Base-by-base conservation (phyloP, 495 filamentous ascomycete species). In the Filosporella fistucella region DNA sequence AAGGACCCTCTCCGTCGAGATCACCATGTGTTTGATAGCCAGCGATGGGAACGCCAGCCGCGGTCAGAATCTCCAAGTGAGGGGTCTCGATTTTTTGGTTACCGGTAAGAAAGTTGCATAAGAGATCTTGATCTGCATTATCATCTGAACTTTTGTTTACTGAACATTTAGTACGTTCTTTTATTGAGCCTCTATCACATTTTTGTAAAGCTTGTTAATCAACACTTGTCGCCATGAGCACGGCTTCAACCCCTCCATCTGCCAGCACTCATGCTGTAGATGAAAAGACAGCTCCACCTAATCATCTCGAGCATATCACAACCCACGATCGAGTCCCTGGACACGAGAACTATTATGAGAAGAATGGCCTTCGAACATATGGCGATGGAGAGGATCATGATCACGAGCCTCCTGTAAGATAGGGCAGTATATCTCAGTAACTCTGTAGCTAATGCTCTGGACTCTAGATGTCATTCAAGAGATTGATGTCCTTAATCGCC, bases 401-500 rank as follows among this genome's bases (percentile, higher is more conserved):
- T 32, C 69, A 72, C 58, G 73, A 75, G 49, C 66, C 69, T 21
- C 52, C 52, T 26, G 51, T 49, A 38, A 21, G 36, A 26, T 24
- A 17, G 34, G 20, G 21, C 29, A 8, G 6, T 32, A 11, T 21
- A 17, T 26, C 22, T 16, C 11, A 12, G 4, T 8, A 17, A 22
- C n/a, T n/a, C n/a, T n/a, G n/a, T 30, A 13, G 9, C 21, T 40
- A 20, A 4, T 45, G 14, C 24, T 21, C 28, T 45, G 10, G 2
- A 17, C 14, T 22, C 16, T 10, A 47, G 75, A 79, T 84, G 75
- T 72, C 74, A 18, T 69, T 74, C 32, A 68, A 63, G 21, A 66
- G 76, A 9, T 69, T 82, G 55, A 76, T 82, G 73, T 70, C 77
- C 26, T 71, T 85, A 41, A 58, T 74, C 10, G 75, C 80, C 22